phyloP scores from a whole-genome alignment of 441 rosid genomes.

The Eruca vesicaria region DNA sequence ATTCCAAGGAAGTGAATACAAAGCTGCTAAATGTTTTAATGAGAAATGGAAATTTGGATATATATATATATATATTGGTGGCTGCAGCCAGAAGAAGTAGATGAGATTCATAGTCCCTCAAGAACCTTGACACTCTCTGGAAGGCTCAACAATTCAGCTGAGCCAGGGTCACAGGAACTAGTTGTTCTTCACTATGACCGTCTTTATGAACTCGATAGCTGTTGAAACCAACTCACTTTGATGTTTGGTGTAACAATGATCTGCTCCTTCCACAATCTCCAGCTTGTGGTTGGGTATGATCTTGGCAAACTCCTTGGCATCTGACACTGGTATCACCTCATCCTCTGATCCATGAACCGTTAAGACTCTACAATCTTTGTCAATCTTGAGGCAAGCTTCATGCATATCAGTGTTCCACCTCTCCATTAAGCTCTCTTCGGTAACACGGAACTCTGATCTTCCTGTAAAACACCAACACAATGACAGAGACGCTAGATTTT shows the following conservation, averaged over 20 bases:
- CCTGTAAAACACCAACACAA: constrained; percentile 34
- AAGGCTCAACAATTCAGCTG: too few relatives aligned
- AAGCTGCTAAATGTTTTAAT: not conserved
- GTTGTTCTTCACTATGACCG: not conserved
- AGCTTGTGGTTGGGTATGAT: not conserved
- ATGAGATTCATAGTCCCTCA: too few relatives aligned
- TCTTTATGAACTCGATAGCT: not conserved
- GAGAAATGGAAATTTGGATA: too few relatives aligned
- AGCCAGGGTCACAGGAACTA: not conserved
- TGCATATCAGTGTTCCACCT: constrained; percentile 57
- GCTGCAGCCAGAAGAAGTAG: too few relatives aligned
- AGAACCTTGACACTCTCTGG: too few relatives aligned
- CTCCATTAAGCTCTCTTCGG: constrained; percentile 51
- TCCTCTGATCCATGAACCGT: constrained; percentile 5
- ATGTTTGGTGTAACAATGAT: not conserved
- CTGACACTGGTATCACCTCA: not conserved
- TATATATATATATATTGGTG: too few relatives aligned
- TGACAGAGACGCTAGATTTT: not conserved
- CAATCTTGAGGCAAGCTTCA: constrained; percentile 53
- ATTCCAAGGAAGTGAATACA: not conserved
- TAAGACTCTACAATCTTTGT: constrained; percentile 42
- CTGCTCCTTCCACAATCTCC: constrained; percentile 9
- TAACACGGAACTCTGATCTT: constrained; percentile 39
- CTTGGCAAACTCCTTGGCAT: constrained; percentile 2
- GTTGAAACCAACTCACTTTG: not conserved